A percentile compares a stretch with the other conserved stretches of the same genome.
Evolutionary conservation across 768 basidiomycete species (phyloP).

Genomic region (Gloeostereum incarnatum): DNA sequence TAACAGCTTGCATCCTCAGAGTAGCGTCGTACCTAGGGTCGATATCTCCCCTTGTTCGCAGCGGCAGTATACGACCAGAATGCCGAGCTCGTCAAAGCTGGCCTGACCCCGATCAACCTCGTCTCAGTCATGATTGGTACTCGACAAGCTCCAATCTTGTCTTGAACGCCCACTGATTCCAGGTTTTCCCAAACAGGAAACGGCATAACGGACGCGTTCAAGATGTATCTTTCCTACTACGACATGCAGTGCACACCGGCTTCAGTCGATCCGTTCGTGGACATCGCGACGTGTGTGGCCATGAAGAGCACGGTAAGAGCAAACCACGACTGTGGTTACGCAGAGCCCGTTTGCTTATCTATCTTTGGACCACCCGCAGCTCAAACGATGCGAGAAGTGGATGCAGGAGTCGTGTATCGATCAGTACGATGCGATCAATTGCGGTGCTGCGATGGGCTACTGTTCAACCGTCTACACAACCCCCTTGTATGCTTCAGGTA

Average conservation of each 20-base stretch:
- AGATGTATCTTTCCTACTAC: constrained; percentile 19
- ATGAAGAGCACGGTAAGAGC: constrained; percentile 34
- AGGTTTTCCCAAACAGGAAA: constrained; percentile 24
- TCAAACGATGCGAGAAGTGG: constrained; percentile 57
- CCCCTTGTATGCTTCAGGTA: constrained; percentile 34
- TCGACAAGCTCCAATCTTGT: no score
- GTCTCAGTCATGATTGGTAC: constrained; percentile 40
- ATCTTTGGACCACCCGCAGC: constrained; percentile 20
- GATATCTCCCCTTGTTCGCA: constrained; percentile 44
- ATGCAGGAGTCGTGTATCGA: constrained; percentile 56
- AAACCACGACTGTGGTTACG: background rate
- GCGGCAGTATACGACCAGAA: constrained; percentile 51
- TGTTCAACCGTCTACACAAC: constrained; percentile 48
- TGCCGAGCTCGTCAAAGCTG: constrained; percentile 24
- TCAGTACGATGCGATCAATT: constrained; percentile 55
- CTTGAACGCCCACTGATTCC: no score
- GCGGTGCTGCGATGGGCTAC: constrained; percentile 56
- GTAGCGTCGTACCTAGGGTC: constrained; percentile 24
- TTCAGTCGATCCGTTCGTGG: constrained; percentile 28
- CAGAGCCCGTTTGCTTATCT: background rate
- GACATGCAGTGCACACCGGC: constrained; percentile 39
- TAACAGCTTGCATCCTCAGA: background rate
- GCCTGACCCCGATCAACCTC: constrained; percentile 37
- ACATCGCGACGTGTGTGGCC: constrained; percentile 24
- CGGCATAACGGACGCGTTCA: constrained; percentile 39